Conservation (phyloP, 257 asterid species). For the Capsicum pubescens region DNA sequence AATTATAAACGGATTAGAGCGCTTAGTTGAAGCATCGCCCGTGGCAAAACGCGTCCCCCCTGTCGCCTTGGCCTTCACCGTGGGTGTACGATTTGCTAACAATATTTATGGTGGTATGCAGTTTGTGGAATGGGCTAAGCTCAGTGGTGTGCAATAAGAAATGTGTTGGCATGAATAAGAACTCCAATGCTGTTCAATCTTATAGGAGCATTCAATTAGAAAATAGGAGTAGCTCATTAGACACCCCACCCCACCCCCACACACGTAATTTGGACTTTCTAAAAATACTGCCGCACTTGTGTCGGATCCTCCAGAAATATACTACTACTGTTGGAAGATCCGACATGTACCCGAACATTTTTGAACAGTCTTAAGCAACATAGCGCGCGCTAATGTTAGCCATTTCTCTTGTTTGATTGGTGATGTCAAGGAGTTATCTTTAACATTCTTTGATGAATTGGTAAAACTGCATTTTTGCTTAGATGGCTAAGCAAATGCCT, state of each 20-base stretch:
- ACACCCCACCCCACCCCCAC: too few species aligned
- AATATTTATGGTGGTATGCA: constrained; percentile 93
- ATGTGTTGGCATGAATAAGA: background rate
- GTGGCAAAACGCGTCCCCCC: constrained; percentile 73
- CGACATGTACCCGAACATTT: background rate
- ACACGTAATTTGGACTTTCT: background rate
- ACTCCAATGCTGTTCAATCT: background rate
- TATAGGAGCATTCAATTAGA: too few species aligned
- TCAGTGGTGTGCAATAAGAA: constrained; percentile 78
- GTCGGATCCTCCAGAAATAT: background rate
- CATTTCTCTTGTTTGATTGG: background rate
- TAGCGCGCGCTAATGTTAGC: background rate
- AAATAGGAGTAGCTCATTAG: too few species aligned
- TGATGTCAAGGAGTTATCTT: background rate
- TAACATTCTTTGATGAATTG: background rate
- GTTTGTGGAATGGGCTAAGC: constrained; percentile 91
- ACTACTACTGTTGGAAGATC: background rate
- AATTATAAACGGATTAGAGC: constrained; percentile 81
- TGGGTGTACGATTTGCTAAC: constrained; percentile 85
- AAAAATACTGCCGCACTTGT: background rate
- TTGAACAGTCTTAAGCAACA: background rate
- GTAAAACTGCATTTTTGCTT: background rate
- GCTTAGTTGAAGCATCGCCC: constrained; percentile 70
- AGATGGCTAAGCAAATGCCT: constrained; percentile 3
- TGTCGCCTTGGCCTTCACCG: constrained; percentile 84